A percentile compares a stretch with the other conserved stretches of the same genome.
Evolutionary conservation across 1,284 basidiomycete genomes (phyloP).

Genomic region (Leccinum pallidistipes): DNA sequence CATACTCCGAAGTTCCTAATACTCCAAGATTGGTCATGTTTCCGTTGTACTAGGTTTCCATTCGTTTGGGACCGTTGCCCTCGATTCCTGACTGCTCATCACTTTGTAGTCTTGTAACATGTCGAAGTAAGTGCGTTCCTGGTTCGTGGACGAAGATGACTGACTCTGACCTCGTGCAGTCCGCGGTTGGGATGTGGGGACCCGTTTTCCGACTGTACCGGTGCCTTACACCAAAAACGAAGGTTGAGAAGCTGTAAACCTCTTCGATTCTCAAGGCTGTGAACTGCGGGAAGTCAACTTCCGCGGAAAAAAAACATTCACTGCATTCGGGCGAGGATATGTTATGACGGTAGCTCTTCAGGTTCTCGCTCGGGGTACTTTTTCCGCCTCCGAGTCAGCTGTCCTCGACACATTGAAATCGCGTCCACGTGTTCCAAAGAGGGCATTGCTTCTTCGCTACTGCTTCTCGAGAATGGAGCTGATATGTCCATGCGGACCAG

Average conservation of each 20-base stretch:
- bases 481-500: neutral
- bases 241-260: neutral
- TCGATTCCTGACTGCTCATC: no score
- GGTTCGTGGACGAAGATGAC: neutral
- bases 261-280: neutral
- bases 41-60: neutral
- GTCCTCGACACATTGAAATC: neutral
- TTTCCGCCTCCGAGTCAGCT: neutral
- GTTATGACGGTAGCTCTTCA: neutral
- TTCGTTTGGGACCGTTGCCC: no score
- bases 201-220: neutral
- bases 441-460: neutral
- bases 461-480: neutral
- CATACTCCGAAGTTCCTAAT: neutral
- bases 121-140: neutral
- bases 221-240: neutral
- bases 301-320: neutral
- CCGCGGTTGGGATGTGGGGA: no score
- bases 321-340: neutral
- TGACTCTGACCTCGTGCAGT: no score
- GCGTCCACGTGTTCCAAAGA: neutral
- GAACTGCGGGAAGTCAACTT: neutral
- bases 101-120: neutral
- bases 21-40: neutral
- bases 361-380: neutral